Evolutionary conservation across 768 basidiomycete species (phyloP), one percentile per base, ranked within the genome.

Genomic region (Termitomyces sp.): DNA sequence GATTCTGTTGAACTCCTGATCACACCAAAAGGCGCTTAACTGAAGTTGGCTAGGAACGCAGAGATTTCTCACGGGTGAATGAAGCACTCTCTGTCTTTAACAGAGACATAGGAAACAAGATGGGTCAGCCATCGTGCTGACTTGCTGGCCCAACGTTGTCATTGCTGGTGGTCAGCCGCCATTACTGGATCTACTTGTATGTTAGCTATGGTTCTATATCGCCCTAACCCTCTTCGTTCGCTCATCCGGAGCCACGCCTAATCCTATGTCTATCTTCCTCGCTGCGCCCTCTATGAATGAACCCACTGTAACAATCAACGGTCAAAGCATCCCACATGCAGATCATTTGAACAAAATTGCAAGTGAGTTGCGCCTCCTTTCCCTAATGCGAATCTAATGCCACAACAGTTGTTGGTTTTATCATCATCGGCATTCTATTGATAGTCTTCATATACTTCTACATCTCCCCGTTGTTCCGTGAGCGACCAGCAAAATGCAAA

Each of bases 391-490:
- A 46, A 36, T 32, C 22, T 46, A 4, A 55, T n/a, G 4, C 5
- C 31, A 6, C 26, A 20, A 13, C 37, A 71, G 70, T 68, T 31
- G 57, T 60, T 14, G 66, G 63, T 41, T 59, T 70, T 27, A 47
- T 62, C 32, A 46, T 66, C 41, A 65, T 65, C 43, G 55, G 62
- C 9, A 16, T 67, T 29, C 58, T 70, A 34, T 67, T 70, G 53
- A 9, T 61, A 13, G 46, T 34, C 37, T 69, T 70, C 58, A 53
- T 67, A 58, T 68, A 59, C 37, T 59, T 67, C 59, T 68, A 65
- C 48, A 43, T 69, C 13, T 65, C 62, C 22, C 67, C 65, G n/a
- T 56, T 67, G 22, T 46, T 63, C 5, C 46, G 36, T 22, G 20
- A 16, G 12, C 55, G 44, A n/a, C 42, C 44, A 4, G n/a, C 8